phyloP scores from a whole-genome alignment of 257 asterid species.

The Jasminum sambac region DNA sequence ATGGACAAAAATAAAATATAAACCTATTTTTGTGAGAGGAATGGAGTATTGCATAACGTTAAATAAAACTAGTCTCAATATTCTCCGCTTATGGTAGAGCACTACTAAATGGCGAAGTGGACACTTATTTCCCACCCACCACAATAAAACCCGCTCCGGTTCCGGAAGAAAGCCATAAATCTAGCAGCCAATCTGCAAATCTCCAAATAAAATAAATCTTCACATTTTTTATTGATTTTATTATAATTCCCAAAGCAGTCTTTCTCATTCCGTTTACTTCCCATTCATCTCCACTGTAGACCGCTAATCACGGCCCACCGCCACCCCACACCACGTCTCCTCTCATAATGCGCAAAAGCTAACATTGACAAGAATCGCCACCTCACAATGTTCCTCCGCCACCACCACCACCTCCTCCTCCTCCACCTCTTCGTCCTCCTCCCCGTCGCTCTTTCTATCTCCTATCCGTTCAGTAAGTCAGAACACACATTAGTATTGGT shows the following conservation, averaged over 20 bases:
- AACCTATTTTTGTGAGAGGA: too few species aligned
- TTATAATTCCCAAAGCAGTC: slow-evolving; percentile 21
- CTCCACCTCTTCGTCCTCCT: slow-evolving; percentile 21
- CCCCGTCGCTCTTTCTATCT: slow-evolving; percentile 25
- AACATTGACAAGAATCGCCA: slow-evolving; percentile 1
- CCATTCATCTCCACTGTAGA: slow-evolving; percentile 12
- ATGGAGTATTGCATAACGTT: too few species aligned
- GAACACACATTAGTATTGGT: background rate
- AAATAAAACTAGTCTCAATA: too few species aligned
- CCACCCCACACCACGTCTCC: background rate
- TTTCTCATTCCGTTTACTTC: slow-evolving; percentile 29
- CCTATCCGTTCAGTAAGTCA: slow-evolving; percentile 45
- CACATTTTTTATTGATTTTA: background rate
- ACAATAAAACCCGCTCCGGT: too few species aligned
- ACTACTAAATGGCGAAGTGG: too few species aligned
- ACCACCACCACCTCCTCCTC: slow-evolving; percentile 24
- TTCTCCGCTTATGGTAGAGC: too few species aligned
- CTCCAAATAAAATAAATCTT: background rate
- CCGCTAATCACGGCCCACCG: slow-evolving; percentile 37
- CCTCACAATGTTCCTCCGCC: slow-evolving; percentile 31
- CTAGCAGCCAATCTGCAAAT: slow-evolving; percentile 5
- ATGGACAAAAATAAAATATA: too few species aligned
- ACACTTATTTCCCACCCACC: too few species aligned
- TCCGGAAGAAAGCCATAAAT: background rate
- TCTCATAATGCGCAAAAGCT: slow-evolving; percentile 28